Evolutionary conservation across 1,139 yeast genomes (phyloP), one percentile per base, ranked within the genome.

Genomic region (Hansenula lynferdii): DNA sequence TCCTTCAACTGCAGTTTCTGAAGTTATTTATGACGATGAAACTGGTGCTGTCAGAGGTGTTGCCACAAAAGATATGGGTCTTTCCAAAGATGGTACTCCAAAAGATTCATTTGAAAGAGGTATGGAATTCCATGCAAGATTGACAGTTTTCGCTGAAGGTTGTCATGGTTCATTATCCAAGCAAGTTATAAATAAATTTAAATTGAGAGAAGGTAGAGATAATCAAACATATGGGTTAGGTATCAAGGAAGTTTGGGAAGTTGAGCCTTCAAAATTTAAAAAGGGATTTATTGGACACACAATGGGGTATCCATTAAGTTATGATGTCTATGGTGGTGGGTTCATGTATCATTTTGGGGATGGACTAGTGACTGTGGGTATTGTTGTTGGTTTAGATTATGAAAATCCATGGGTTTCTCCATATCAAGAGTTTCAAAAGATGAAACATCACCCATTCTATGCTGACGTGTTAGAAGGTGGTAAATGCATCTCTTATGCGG

Each of bases 331-430:
- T 55, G 98, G 98, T 33, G 98, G 98, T 49, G 97, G 97, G 0
- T 92, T 92, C 67, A 85, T 85, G 75, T 92, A 92, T 61, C 98
- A 92, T 64, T 92, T 92, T 61, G 97, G 97, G 34, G 96, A 89
- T 43, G 89, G 90, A 9, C 64, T 87, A 39, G 97, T 90, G 9
- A 70, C 95, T 3, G 85, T 92, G 7, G 98, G 98, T 2, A 59
- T 90, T 14, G 97, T 92, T 7, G 75, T 89, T 35, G 98, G 98
- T 1, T 72, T 92, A 43, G 98, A 92, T 63, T 92, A 92, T 60
- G 76, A 80, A 42, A 92, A 92, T 60, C 98, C 98, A 10, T 92
- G 87, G 74, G 65, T 92, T 31, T 85, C 96, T 2, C 98, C 98
- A 17, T 92, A 87, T 62, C 87, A 86, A 59, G 98, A 92, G 64